phyloP scores from a whole-genome alignment of 257 asterid genomes.

The Coffea eugenioides region DNA sequence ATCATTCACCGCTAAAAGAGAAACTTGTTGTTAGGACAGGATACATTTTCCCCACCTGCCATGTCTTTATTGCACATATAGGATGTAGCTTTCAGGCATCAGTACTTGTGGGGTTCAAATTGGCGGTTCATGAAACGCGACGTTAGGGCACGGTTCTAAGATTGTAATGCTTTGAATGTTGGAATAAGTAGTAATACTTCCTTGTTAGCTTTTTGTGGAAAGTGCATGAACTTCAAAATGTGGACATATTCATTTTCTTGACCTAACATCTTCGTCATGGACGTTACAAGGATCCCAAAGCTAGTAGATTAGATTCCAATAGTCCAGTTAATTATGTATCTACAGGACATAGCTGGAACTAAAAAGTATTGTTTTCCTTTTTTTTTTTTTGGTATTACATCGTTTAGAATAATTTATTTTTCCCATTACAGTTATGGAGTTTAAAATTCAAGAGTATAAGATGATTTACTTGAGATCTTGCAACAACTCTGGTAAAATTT shows the following conservation, averaged over 20 bases:
- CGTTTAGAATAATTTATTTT: not conserved
- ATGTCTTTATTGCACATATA: not conserved
- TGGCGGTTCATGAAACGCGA: conserved; percentile 23
- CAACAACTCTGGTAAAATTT: too few relatives aligned
- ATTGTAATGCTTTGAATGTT: conserved; percentile 16
- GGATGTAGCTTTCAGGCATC: not conserved
- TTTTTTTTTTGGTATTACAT: not conserved
- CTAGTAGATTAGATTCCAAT: not conserved
- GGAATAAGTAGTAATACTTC: conserved; percentile 6
- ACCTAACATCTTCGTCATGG: not conserved
- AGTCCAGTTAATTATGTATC: not conserved
- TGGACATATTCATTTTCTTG: conserved; percentile 22
- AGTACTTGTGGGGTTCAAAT: not conserved
- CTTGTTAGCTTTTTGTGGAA: conserved; percentile 18
- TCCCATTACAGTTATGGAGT: not conserved
- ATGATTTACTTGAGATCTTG: not conserved
- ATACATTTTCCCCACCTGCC: conserved; percentile 7
- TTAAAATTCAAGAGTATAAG: too few relatives aligned
- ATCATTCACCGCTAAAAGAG: not conserved
- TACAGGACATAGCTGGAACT: too few relatives aligned
- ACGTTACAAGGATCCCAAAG: not conserved
- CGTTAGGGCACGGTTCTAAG: not conserved
- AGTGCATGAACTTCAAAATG: conserved; percentile 37
- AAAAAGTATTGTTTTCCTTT: not conserved
- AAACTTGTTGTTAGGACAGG: conserved; percentile 16